Conservation (phyloP, 495 filamentous ascomycete genomes). For the Aspergillus sclerotioniger region DNA sequence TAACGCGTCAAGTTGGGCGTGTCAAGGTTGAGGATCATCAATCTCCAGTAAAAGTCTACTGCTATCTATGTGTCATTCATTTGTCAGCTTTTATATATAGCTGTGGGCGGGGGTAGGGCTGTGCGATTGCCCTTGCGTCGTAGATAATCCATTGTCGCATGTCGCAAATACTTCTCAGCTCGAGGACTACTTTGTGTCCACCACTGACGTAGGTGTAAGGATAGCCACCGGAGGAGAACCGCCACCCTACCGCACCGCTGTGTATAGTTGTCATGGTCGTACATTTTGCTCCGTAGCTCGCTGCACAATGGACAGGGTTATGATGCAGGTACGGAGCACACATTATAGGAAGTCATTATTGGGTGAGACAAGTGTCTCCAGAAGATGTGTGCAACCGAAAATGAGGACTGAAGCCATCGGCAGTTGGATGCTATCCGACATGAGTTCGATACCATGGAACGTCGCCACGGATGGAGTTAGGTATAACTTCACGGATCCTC, state of each 20-base stretch:
- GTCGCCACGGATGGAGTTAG: not conserved
- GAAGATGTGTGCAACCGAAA: not conserved
- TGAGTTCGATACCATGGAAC: not conserved
- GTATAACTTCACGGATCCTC: not conserved
- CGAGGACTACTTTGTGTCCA: not conserved
- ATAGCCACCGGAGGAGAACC: not conserved
- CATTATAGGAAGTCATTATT: not conserved
- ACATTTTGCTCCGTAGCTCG: not conserved
- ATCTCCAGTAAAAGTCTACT: not conserved
- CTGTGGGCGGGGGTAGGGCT: not conserved
- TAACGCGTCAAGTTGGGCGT: not conserved
- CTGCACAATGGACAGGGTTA: not conserved
- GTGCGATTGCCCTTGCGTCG: constrained; percentile 1
- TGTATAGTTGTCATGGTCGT: not conserved
- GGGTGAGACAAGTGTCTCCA: not conserved
- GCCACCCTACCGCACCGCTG: not conserved
- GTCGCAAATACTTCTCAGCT: not conserved
- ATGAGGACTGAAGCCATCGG: not conserved
- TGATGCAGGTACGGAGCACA: not conserved
- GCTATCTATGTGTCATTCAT: not conserved
- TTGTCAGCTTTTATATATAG: not conserved
- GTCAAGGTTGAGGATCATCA: not conserved
- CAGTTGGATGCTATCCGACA: not conserved
- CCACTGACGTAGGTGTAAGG: not conserved
- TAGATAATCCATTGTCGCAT: not conserved